Percentiles rank a stretch among this genome's conserved stretches.
phyloP scores from a whole-genome alignment of 1,139 yeast species.

The Pichia cactophila region DNA sequence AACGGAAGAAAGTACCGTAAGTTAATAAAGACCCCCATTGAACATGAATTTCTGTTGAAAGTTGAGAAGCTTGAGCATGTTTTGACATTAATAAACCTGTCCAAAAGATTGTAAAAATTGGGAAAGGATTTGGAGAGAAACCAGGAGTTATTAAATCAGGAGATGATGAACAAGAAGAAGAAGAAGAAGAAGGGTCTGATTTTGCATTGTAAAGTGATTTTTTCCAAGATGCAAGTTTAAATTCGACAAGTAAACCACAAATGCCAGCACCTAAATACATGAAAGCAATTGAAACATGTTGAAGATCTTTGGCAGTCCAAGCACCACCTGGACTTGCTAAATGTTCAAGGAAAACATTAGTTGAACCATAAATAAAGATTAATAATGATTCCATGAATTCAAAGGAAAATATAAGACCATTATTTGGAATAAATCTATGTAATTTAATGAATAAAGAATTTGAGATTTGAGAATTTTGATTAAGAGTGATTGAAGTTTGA shows the following conservation, averaged over 20 bases:
- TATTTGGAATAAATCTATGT: neutral
- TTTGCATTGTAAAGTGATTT: constrained; percentile 32
- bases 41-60: constrained; percentile 71
- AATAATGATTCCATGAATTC: constrained; percentile 76
- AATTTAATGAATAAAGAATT: constrained; percentile 5
- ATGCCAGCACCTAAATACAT: constrained; percentile 89
- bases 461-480: constrained; percentile 5
- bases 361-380: constrained; percentile 78
- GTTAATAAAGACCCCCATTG: constrained; percentile 90
- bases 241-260: constrained; percentile 79
- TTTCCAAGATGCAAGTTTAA: constrained; percentile 45
- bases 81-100: constrained; percentile 95
- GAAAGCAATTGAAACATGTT: constrained; percentile 92
- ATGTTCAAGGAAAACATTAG: constrained; percentile 87
- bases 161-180: neutral
- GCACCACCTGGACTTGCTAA: constrained; percentile 65
- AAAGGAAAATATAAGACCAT: constrained; percentile 50
- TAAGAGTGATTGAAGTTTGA: constrained; percentile 35
- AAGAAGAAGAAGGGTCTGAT: neutral
- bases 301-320: constrained; percentile 91
- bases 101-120: constrained; percentile 88
- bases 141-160: constrained; percentile 51
- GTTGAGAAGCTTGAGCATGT: constrained; percentile 75
- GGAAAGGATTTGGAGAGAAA: constrained; percentile 85
- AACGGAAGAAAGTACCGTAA: constrained; percentile 69